Evolutionary conservation across 176 grass and related monocot genomes (phyloP).

Genomic region (Triticum timopheevii): DNA sequence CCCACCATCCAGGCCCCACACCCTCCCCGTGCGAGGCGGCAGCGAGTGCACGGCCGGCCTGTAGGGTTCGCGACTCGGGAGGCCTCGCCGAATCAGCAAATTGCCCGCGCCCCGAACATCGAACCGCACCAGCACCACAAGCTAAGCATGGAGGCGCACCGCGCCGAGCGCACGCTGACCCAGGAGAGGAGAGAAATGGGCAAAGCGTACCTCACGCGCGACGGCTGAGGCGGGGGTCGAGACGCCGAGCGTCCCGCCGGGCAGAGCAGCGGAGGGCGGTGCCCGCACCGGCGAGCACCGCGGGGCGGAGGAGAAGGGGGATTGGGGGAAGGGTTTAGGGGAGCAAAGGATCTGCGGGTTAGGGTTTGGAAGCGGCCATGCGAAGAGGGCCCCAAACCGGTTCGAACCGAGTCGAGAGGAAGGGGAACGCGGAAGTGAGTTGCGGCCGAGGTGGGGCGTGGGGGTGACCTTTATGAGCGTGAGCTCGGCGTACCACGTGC

Average conservation of each 20-base stretch:
- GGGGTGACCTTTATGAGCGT: background rate
- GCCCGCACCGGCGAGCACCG: conserved; percentile 17
- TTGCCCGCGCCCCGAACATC: background rate
- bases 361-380: conserved; percentile 53
- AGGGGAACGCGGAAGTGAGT: background rate
- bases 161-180: background rate
- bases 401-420: conserved; percentile 10
- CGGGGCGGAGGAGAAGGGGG: background rate
- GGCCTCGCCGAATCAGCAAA: background rate
- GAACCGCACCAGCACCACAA: background rate
- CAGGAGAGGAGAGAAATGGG: background rate
- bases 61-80: background rate
- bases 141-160: background rate
- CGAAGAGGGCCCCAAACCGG: background rate
- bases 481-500: conserved; percentile 18
- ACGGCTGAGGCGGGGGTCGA: background rate
- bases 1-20: background rate
- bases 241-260: background rate
- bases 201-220: conserved; percentile 26
- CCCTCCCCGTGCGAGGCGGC: background rate
- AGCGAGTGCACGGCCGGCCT: background rate
- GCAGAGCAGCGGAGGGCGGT: background rate
- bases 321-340: background rate
- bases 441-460: background rate
- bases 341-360: conserved; percentile 28